These are phyloP conservation scores for Geotrichum bryndzae DNA, from an alignment of 1,139 yeast genomes.

Conservation along the genomic window DNA sequence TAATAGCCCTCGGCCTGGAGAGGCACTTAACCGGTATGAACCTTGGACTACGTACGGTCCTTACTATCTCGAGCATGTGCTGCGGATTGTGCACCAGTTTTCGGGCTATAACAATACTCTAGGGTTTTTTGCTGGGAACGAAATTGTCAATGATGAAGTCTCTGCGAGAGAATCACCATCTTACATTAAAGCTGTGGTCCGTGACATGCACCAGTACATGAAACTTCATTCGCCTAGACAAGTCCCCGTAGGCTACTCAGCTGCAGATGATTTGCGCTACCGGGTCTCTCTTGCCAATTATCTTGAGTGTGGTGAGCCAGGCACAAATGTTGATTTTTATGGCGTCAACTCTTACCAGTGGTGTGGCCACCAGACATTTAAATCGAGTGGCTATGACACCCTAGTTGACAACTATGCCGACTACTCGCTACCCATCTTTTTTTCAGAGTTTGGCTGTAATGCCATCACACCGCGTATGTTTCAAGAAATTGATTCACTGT, in stretches of 20 bases:
- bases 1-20: conserved; percentile 62
- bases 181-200: conserved; percentile 81
- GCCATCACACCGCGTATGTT: conserved; percentile 52
- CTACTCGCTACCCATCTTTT: conserved; percentile 71
- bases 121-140: conserved; percentile 94
- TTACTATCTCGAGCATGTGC: conserved; percentile 64
- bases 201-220: conserved; percentile 85
- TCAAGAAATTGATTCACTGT: conserved; percentile 57
- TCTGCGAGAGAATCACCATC: conserved; percentile 57
- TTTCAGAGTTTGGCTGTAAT: conserved; percentile 79
- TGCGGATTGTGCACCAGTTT: conserved; percentile 76
- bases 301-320: conserved; percentile 60
- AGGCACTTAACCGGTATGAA: conserved; percentile 65
- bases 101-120: conserved; percentile 74
- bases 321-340: conserved; percentile 74
- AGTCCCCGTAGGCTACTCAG: conserved; percentile 89
- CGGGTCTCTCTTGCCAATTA: conserved; percentile 76
- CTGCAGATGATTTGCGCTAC: conserved; percentile 72
- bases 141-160: conserved; percentile 73
- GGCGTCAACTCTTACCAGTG: conserved; percentile 88
- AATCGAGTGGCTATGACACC: conserved; percentile 59
- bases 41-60: conserved; percentile 68
- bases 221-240: conserved; percentile 57
- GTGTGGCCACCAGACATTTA: conserved; percentile 67
- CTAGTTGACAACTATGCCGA: conserved; percentile 56